phyloP scores from a whole-genome alignment of 1,284 basidiomycete species.

The Ustilago shanxiensis region DNA sequence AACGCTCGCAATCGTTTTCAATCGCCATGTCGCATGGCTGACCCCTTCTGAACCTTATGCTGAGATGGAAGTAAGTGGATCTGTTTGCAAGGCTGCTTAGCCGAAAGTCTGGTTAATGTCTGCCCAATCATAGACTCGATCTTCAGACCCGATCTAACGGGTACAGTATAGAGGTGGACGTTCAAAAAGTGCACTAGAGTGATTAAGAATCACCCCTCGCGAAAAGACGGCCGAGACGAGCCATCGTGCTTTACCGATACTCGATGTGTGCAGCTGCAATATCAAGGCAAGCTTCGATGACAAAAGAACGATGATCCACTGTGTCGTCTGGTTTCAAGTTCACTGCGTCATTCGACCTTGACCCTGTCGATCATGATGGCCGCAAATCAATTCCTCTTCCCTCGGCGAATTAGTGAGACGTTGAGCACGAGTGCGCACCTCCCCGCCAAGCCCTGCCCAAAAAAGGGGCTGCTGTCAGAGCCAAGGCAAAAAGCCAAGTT shows the following conservation, averaged over 20 bases:
- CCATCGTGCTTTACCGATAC: neutral
- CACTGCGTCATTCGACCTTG: neutral
- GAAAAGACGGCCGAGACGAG: neutral
- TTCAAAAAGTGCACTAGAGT: neutral
- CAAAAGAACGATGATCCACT: conserved; percentile 1
- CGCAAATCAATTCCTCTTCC: no score
- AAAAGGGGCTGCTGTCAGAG: neutral
- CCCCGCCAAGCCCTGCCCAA: conserved; percentile 17
- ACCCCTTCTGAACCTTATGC: neutral
- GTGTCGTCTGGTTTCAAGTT: neutral
- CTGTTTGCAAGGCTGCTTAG: neutral
- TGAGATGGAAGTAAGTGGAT: neutral
- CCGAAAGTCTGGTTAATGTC: neutral
- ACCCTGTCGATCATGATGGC: neutral
- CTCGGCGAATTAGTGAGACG: no score
- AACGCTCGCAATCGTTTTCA: no score
- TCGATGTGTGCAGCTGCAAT: no score
- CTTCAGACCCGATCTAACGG: neutral
- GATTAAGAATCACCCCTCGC: neutral
- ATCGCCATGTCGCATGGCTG: no score
- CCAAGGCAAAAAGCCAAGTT: conserved; percentile 9
- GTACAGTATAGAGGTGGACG: neutral
- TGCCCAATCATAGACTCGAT: neutral
- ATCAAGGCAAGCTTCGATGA: neutral
- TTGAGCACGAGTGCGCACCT: neutral